phyloP scores from a whole-genome alignment of 257 asterid species.

The Solanum megistacrolobum region DNA sequence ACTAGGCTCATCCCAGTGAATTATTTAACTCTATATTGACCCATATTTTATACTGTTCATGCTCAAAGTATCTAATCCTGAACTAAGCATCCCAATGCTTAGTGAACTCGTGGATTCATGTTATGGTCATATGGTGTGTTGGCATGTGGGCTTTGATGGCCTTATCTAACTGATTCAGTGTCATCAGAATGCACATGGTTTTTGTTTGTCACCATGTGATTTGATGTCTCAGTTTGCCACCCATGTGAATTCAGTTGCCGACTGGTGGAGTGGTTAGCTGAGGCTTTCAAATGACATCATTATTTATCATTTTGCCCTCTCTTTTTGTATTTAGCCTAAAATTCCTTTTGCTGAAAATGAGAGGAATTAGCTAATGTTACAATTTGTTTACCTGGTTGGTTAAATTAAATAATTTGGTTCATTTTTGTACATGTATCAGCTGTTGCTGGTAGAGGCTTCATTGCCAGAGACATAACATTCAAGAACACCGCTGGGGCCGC shows the following conservation, averaged over 20 bases:
- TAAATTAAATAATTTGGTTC: neutral
- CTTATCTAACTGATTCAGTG: neutral
- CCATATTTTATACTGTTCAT: neutral
- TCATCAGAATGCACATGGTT: slow-evolving; percentile 5
- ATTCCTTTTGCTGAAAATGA: neutral
- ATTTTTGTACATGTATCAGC: slow-evolving; percentile 15
- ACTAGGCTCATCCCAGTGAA: no score
- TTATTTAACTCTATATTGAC: neutral
- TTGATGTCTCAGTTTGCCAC: slow-evolving; percentile 7
- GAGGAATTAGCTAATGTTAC: neutral
- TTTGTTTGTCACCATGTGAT: slow-evolving; percentile 6
- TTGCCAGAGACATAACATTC: slow-evolving; percentile 54
- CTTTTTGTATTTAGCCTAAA: neutral
- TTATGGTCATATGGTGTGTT: neutral
- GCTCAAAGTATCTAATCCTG: neutral
- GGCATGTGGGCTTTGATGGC: neutral
- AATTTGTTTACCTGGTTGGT: neutral
- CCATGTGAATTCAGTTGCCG: slow-evolving; percentile 12
- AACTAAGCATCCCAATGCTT: neutral
- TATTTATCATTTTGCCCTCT: neutral
- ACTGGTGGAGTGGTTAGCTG: neutral
- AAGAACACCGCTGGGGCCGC: slow-evolving; percentile 55
- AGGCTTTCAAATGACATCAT: neutral
- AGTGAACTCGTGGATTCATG: neutral
- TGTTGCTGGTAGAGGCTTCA: slow-evolving; percentile 48